phyloP scores from a whole-genome alignment of 2,329 filamentous ascomycete species.

The Botrytis aclada region DNA sequence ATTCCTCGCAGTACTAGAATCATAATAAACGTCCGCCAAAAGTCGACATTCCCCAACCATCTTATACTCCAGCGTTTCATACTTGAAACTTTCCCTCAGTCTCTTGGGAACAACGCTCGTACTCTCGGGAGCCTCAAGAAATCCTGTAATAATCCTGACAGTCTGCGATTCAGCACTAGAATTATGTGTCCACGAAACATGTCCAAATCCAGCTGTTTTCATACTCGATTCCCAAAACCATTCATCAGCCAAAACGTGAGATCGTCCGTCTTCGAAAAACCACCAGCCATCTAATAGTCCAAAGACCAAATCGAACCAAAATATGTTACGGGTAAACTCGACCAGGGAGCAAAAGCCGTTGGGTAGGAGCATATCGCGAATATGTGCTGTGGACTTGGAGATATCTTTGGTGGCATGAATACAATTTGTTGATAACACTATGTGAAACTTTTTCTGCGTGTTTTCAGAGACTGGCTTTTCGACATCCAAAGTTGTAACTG shows the following conservation, averaged over 20 bases:
- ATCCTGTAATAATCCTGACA: background rate
- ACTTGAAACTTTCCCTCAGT: background rate
- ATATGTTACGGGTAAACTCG: slow-evolving; percentile 29
- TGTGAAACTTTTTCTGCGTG: slow-evolving; percentile 22
- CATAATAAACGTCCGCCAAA: background rate
- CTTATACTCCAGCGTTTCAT: background rate
- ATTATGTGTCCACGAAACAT: background rate
- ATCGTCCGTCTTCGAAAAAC: slow-evolving; percentile 24
- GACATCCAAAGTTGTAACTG: slow-evolving; percentile 26
- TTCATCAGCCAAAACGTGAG: slow-evolving; percentile 18
- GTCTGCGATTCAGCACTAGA: background rate
- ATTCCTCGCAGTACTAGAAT: background rate
- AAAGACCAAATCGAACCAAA: slow-evolving; percentile 33
- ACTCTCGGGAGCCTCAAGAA: background rate
- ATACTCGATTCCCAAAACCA: slow-evolving; percentile 23
- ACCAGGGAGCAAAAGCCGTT: slow-evolving; percentile 28
- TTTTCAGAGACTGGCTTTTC: slow-evolving; percentile 23
- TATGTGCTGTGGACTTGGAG: slow-evolving; percentile 16
- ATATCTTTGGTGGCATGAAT: slow-evolving; percentile 31
- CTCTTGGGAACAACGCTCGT: background rate
- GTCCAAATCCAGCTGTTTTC: background rate
- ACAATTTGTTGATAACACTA: slow-evolving; percentile 30
- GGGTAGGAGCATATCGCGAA: slow-evolving; percentile 21
- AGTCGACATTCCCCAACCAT: background rate
- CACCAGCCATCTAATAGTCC: slow-evolving; percentile 36